Conservation (phyloP, 2,329 filamentous ascomycete genomes). For the Penicillium sp. region DNA sequence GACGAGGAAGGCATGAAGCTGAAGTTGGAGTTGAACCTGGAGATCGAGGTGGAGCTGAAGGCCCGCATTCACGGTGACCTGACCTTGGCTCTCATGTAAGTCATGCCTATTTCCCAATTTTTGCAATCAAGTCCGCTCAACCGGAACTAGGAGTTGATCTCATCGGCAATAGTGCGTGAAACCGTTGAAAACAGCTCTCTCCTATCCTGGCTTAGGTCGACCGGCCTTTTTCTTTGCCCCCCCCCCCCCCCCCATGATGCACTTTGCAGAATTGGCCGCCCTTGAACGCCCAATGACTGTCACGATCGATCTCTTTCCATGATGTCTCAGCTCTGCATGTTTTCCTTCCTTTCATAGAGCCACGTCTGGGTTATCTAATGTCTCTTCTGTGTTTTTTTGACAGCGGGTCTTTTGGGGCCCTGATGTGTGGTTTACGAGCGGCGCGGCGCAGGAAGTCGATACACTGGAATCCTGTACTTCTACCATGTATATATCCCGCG, state of each 20-base stretch:
- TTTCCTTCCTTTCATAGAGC: slow-evolving; percentile 12
- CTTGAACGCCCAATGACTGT: slow-evolving; percentile 13
- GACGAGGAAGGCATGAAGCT: slow-evolving; percentile 51
- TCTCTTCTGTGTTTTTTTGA: not conserved
- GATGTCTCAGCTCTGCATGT: slow-evolving; percentile 1
- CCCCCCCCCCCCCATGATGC: not conserved
- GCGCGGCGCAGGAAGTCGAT: slow-evolving; percentile 13
- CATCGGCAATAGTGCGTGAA: slow-evolving; percentile 22
- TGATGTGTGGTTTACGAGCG: slow-evolving; percentile 5
- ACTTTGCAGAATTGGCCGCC: not conserved
- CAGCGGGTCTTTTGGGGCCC: not conserved
- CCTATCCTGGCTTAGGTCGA: no score
- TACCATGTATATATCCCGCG: slow-evolving; percentile 14
- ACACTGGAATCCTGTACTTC: slow-evolving; percentile 10
- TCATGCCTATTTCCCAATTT: slow-evolving; percentile 13
- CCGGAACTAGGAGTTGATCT: slow-evolving; percentile 27
- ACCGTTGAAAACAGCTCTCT: no score
- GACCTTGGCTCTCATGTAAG: slow-evolving; percentile 53
- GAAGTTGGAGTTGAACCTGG: slow-evolving; percentile 59
- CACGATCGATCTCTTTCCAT: slow-evolving; percentile 17
- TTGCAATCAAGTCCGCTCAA: slow-evolving; percentile 17
- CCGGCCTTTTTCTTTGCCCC: not conserved
- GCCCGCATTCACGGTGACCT: slow-evolving; percentile 64
- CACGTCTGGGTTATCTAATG: slow-evolving; percentile 1
- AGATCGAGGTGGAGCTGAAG: slow-evolving; percentile 63